These are phyloP conservation scores for Boletus bicolor DNA, from an alignment of 768 basidiomycete species.

Conservation along the genomic window DNA sequence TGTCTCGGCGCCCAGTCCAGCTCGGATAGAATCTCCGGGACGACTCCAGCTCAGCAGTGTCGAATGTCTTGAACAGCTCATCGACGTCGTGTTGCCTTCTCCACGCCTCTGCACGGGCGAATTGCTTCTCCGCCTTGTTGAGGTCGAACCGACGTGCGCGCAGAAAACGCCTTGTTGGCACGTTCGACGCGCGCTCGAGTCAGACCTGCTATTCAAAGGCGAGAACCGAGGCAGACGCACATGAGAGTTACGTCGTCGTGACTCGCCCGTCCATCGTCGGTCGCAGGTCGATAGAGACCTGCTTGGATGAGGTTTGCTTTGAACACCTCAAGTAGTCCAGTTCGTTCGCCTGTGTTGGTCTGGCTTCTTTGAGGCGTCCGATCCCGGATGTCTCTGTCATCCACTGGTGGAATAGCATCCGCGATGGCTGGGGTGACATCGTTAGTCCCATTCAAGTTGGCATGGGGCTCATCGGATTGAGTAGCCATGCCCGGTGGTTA, in stretches of 20 bases:
- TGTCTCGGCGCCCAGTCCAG: conserved; percentile 79
- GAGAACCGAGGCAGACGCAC: conserved; percentile 37
- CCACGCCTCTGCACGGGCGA: conserved; percentile 67
- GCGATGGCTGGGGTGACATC: background rate
- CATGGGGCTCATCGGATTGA: background rate
- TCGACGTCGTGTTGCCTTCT: conserved; percentile 58
- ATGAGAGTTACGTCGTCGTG: conserved; percentile 67
- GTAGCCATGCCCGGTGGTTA: background rate
- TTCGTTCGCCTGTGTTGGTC: background rate
- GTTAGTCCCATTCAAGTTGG: background rate
- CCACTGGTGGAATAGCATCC: background rate
- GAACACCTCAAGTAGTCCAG: conserved; percentile 42
- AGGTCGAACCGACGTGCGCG: conserved; percentile 72
- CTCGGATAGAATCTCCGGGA: conserved; percentile 69
- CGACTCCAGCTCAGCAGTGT: conserved; percentile 54
- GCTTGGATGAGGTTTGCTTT: conserved; percentile 47
- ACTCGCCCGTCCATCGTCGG: conserved; percentile 37
- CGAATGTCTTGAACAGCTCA: conserved; percentile 59
- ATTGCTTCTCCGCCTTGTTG: conserved; percentile 64
- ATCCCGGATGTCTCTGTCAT: background rate
- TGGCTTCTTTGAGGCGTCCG: background rate
- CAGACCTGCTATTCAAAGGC: background rate
- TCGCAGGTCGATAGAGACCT: conserved; percentile 47
- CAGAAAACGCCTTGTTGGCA: conserved; percentile 65
- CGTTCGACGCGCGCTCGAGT: background rate